phyloP scores from a whole-genome alignment of 805 yeast species.

The Zygosaccharomyces siamensis region DNA sequence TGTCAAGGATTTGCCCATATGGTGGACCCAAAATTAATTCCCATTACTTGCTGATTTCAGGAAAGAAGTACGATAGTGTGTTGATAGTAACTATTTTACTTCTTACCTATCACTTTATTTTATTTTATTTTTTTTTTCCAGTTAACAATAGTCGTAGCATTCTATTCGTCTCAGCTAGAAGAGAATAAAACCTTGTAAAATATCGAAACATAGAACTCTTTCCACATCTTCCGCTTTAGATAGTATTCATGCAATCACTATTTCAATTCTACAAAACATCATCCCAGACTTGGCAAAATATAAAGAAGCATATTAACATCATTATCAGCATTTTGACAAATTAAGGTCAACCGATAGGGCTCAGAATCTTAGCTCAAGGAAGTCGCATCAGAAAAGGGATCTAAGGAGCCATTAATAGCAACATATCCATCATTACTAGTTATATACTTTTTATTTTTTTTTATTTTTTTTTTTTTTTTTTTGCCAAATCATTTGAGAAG shows the following conservation, averaged over 20 bases:
- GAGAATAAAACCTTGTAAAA: no score
- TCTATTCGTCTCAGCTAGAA: no score
- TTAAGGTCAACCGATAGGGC: not conserved
- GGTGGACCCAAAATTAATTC: no score
- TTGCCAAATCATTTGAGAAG: not conserved
- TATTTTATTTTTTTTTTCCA: no score
- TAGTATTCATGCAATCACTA: not conserved
- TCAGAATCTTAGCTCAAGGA: not conserved
- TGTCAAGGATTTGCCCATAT: no score
- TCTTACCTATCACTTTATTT: no score
- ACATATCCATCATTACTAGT: not conserved
- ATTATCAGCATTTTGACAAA: not conserved
- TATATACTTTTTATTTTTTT: not conserved
- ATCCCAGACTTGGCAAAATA: slow-evolving; percentile 5
- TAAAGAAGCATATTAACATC: slow-evolving; percentile 2
- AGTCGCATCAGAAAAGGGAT: not conserved
- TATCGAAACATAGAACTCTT: no score
- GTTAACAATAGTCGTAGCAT: no score
- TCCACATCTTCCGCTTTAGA: no score
- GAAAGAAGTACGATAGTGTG: no score
- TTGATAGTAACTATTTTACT: no score
- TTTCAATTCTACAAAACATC: not conserved
- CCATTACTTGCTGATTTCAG: no score
- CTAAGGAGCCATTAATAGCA: not conserved
- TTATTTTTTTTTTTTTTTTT: not conserved